Percentiles rank a stretch among this genome's conserved stretches.
Evolutionary conservation across 345 rosid genomes (phyloP).

Genomic region (Brassica incana): DNA sequence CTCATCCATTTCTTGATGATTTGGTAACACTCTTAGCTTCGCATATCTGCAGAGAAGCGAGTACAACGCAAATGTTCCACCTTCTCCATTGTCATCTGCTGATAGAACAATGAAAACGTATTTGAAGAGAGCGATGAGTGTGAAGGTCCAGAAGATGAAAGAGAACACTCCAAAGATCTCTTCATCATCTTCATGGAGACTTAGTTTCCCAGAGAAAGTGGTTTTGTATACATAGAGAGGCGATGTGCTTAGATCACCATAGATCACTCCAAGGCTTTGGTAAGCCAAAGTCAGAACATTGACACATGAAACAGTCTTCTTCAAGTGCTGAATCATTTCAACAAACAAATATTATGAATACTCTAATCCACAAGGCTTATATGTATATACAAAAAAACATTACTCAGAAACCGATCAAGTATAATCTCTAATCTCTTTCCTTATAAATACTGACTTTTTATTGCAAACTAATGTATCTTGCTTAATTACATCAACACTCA

Average conservation of each 20-base stretch:
- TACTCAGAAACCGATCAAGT: background rate
- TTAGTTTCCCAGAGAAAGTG: conserved; percentile 74
- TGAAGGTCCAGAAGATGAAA: conserved; percentile 85
- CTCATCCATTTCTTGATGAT: conserved; percentile 83
- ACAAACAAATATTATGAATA: background rate
- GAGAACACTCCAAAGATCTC: conserved; percentile 81
- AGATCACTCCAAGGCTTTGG: conserved; percentile 90
- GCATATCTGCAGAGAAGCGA: conserved; percentile 87
- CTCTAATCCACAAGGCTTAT: background rate
- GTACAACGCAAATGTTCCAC: conserved; percentile 88
- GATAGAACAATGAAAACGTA: conserved; percentile 66
- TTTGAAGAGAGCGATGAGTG: conserved; percentile 74
- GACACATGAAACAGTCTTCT: conserved; percentile 57
- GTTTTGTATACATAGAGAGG: conserved; percentile 89
- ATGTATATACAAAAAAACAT: background rate
- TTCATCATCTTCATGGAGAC: conserved; percentile 75
- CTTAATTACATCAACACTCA: conserved; percentile 5
- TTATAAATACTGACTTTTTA: background rate
- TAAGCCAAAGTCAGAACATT: conserved; percentile 72
- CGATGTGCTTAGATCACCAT: conserved; percentile 75
- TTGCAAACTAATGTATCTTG: background rate
- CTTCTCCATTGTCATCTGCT: conserved; percentile 88
- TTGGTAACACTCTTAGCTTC: conserved; percentile 66
- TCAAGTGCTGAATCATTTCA: conserved; percentile 51
- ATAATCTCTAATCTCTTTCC: background rate